A percentile compares a stretch with the other conserved stretches of the same genome.
Evolutionary conservation across 2,329 filamentous ascomycete species (phyloP).

Genomic region (Aspergillus glaucus): DNA sequence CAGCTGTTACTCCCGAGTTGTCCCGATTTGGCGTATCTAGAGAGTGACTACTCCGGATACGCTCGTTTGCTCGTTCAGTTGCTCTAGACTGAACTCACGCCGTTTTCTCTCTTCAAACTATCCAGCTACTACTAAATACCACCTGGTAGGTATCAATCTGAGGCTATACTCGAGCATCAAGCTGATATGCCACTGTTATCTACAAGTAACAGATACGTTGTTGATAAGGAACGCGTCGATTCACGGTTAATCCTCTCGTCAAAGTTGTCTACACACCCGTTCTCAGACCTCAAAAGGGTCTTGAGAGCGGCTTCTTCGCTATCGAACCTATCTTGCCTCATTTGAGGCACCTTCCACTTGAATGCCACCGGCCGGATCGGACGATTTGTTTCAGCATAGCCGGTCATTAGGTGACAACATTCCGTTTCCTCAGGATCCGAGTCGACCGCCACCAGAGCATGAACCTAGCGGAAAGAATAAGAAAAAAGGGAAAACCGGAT

Average conservation of each 20-base stretch:
- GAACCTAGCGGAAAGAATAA: conserved; percentile 29
- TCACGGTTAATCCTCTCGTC: neutral
- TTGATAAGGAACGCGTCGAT: neutral
- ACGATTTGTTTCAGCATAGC: conserved; percentile 32
- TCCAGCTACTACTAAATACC: neutral
- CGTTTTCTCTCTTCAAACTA: neutral
- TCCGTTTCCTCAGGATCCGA: conserved; percentile 21
- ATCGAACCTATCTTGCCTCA: conserved; percentile 17
- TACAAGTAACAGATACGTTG: neutral
- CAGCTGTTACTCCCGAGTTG: conserved; percentile 1
- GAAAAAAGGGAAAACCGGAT: conserved; percentile 36
- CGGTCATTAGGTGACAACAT: conserved; percentile 28
- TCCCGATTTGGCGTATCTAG: conserved; percentile 4
- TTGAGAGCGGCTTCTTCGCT: conserved; percentile 22
- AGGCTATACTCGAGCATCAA: conserved; percentile 3
- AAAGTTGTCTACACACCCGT: conserved; percentile 15
- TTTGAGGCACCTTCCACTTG: conserved; percentile 29
- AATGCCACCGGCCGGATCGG: conserved; percentile 38
- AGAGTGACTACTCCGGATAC: conserved; percentile 2
- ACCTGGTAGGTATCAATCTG: neutral
- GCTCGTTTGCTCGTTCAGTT: neutral
- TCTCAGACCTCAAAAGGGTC: conserved; percentile 28
- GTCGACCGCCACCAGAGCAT: conserved; percentile 24
- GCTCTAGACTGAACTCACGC: neutral
- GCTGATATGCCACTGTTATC: conserved; percentile 9